These are phyloP conservation scores for Nannochloropsis oceanica DNA, from an alignment of 108 stramenopile genomes.

Conservation along the genomic window DNA sequence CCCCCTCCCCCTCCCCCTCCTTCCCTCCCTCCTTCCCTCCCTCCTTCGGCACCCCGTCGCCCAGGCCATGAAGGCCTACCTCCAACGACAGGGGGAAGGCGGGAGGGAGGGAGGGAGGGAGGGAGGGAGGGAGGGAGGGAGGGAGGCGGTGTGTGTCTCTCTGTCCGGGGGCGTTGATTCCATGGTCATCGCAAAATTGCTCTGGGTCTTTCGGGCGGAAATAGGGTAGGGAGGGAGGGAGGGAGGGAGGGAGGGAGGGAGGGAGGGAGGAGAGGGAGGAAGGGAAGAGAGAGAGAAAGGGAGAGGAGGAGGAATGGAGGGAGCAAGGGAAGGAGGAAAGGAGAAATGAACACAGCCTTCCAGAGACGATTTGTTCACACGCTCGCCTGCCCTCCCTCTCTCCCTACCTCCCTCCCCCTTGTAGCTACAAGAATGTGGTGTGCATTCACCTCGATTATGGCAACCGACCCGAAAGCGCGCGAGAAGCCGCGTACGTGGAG, in stretches of 20 bases:
- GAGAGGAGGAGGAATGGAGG: too few relatives aligned
- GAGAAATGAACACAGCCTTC: too few relatives aligned
- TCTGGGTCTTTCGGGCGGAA: constrained; percentile 39
- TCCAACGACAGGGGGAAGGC: background rate
- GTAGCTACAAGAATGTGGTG: constrained; percentile 13
- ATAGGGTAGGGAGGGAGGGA: too few relatives aligned
- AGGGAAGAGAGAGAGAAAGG: too few relatives aligned
- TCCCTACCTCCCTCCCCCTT: too few relatives aligned
- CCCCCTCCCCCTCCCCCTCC: background rate
- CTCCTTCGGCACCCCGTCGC: background rate
- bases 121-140: too few relatives aligned
- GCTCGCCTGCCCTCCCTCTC: too few relatives aligned
- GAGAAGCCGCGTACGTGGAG: constrained; percentile 68
- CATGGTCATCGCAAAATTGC: constrained; percentile 80
- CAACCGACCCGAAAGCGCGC: constrained; percentile 76
- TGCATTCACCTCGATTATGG: constrained; percentile 84
- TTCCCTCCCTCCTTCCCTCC: background rate
- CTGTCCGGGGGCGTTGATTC: constrained; percentile 94
- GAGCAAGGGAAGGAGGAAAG: too few relatives aligned
- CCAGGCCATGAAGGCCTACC: background rate
- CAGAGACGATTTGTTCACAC: too few relatives aligned
- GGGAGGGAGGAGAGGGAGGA: too few relatives aligned
- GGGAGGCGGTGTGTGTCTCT: constrained; percentile 47
- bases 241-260: too few relatives aligned
- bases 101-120: background rate